Base-by-base conservation (phyloP, 192 early-diverging fungal species). In the Pilobolus umbonatus region DNA sequence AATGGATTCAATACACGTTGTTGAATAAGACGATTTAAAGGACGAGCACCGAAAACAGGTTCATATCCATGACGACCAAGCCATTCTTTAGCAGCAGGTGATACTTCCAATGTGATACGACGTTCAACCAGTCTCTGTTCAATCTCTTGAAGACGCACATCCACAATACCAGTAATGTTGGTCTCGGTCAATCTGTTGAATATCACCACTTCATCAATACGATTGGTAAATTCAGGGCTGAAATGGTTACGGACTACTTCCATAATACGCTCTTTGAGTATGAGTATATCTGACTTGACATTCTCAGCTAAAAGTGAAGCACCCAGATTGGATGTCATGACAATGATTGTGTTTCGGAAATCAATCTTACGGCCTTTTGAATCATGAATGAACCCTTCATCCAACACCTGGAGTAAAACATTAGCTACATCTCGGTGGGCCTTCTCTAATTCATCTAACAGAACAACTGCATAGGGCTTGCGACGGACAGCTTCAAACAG, bases 1-100 rank as follows among this genome's bases (percentile, higher is more conserved):
- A 83, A 64, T 31, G 76, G 81, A 55, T 79, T 80, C 31, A 83
- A 58, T 7, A 83, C 38, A 44, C 72, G 71, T 32, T 85, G 79
- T 68, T 99, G 92, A 47, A 99, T 76, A 64, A 89, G 90, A 52
- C 97, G 85, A 52, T 87, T 81, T 22, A 99, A 70, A 4, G 97
- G 97, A 14, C 97, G 80, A 5, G 95, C 97, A 62, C 97, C 97
- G 72, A 93, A 99, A 8, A 86, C 73, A 25, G 94, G 95, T 73
- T 96, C 91, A 64, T 97, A 99, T 15, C 93, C 82, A 40, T 81
- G 67, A 43, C 77, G 65, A 19, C 94, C 76, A 9, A 99, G 79
- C 70, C 84, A 84, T 51, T 92, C 77, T 34, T 83, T 79, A 5
- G 93, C 94, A 4, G 74, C 71, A 10, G 83, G 70, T 32, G 88